Evolutionary conservation across 164 flowering plant genomes (phyloP).

Genomic region (Nelumbo lutea): DNA sequence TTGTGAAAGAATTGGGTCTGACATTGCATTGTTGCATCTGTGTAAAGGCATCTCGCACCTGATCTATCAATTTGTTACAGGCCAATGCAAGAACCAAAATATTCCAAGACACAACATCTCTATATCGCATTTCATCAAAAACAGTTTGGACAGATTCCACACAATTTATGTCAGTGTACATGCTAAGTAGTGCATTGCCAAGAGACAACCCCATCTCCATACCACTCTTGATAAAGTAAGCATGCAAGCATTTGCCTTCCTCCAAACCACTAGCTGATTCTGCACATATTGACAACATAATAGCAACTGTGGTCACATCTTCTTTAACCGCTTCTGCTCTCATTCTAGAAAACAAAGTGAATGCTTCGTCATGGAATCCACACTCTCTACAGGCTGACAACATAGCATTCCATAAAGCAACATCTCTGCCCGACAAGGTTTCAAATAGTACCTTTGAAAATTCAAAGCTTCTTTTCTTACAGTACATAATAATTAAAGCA

Average conservation of each 20-base stretch:
- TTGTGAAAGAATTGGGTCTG: slow-evolving; percentile 41
- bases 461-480: slow-evolving; percentile 27
- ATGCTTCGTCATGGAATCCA: slow-evolving; percentile 33
- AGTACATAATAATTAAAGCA: slow-evolving; percentile 47
- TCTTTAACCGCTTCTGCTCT: slow-evolving; percentile 17
- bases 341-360: slow-evolving; percentile 33
- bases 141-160: slow-evolving; percentile 23
- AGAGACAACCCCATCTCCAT: slow-evolving; percentile 2
- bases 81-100: slow-evolving; percentile 34
- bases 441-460: slow-evolving; percentile 32
- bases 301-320: slow-evolving; percentile 32
- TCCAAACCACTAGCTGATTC: no score
- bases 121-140: slow-evolving; percentile 23
- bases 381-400: slow-evolving; percentile 24
- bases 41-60: slow-evolving; percentile 29
- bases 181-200: slow-evolving; percentile 43
- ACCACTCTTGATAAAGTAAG: no score
- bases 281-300: slow-evolving; percentile 25
- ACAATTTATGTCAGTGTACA: slow-evolving; percentile 32
- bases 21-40: slow-evolving; percentile 25
- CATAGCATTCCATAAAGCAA: slow-evolving; percentile 59
- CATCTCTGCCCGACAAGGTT: slow-evolving; percentile 24
- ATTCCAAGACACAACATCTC: slow-evolving; percentile 47
- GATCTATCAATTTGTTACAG: slow-evolving; percentile 11
- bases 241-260: no score